A percentile compares a stretch with the other conserved stretches of the same genome.
phyloP scores from a whole-genome alignment of 768 basidiomycete species.

The Solioccasus polychromus region DNA sequence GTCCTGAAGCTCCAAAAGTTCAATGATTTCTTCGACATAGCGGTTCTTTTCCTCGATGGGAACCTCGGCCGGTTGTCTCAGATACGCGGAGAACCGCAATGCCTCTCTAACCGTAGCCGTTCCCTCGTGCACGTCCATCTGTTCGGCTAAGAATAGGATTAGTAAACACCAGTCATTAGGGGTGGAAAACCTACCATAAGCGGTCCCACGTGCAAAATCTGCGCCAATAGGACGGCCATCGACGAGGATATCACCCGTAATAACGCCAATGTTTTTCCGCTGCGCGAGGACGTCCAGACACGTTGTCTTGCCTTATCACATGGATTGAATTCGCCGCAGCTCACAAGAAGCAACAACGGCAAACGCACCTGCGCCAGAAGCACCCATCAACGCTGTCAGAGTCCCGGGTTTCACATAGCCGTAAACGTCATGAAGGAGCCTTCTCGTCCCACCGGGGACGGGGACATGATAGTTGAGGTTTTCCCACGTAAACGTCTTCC shows the following conservation, averaged over 20 bases:
- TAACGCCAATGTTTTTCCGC: constrained; percentile 66
- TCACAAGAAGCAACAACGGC: constrained; percentile 9
- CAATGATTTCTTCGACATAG: constrained; percentile 82
- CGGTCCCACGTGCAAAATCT: constrained; percentile 66
- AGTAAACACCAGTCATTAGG: constrained; percentile 20
- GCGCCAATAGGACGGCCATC: constrained; percentile 60
- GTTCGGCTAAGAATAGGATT: constrained; percentile 52
- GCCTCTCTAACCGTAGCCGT: constrained; percentile 84
- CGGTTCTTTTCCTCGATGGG: constrained; percentile 70
- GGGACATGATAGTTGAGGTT: constrained; percentile 74
- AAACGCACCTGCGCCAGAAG: constrained; percentile 65
- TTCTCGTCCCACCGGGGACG: constrained; percentile 53
- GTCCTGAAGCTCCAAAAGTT: constrained; percentile 81
- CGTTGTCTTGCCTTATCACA: constrained; percentile 64
- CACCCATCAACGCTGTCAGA: constrained; percentile 88
- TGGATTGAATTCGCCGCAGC: constrained; percentile 1
- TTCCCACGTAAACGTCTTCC: constrained; percentile 76
- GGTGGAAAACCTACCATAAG: constrained; percentile 54
- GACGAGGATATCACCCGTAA: constrained; percentile 62
- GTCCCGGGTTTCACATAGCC: constrained; percentile 86
- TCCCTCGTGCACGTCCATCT: constrained; percentile 83
- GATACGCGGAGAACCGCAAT: constrained; percentile 79
- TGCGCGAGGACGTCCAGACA: constrained; percentile 74
- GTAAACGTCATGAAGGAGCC: constrained; percentile 70
- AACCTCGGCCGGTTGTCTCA: constrained; percentile 71